Conservation (phyloP, 371 early-diverging fungal species). For the Mucor mucedo region DNA sequence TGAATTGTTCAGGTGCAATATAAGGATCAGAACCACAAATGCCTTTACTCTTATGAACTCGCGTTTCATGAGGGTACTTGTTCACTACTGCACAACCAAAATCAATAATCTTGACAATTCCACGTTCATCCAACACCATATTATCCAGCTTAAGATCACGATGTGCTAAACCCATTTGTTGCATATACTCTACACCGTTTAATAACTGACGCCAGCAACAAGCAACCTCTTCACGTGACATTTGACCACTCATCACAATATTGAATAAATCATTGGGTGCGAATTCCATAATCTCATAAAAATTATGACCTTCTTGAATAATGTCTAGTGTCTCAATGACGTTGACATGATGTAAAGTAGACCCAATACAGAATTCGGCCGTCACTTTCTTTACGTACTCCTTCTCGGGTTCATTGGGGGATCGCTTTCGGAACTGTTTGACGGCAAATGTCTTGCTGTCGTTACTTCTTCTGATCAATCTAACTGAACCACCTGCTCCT, state of each 20-base stretch:
- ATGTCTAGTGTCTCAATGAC: constrained; percentile 88
- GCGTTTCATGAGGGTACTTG: constrained; percentile 69
- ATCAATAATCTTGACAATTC: constrained; percentile 89
- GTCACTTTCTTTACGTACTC: constrained; percentile 86
- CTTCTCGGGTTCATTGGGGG: constrained; percentile 70
- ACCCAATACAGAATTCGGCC: constrained; percentile 87
- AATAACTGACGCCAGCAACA: constrained; percentile 81
- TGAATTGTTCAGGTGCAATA: constrained; percentile 73
- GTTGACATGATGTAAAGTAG: constrained; percentile 81
- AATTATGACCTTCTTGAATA: constrained; percentile 62
- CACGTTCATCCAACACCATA: constrained; percentile 69
- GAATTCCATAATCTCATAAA: constrained; percentile 84
- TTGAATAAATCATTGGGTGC: constrained; percentile 81
- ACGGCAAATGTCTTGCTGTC: constrained; percentile 74
- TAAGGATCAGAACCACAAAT: constrained; percentile 88
- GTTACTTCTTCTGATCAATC: constrained; percentile 58
- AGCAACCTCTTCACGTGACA: constrained; percentile 69
- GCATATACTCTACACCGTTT: constrained; percentile 75
- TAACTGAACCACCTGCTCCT: constrained; percentile 80
- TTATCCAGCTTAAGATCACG: constrained; percentile 91
- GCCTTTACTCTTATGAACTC: constrained; percentile 64
- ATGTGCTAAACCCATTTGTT: constrained; percentile 82
- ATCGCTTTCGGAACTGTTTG: constrained; percentile 82
- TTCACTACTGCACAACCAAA: constrained; percentile 90
- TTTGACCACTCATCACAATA: constrained; percentile 70